Evolutionary conservation across 345 rosid species (phyloP).

Genomic region (Capsella bursapastoris): DNA sequence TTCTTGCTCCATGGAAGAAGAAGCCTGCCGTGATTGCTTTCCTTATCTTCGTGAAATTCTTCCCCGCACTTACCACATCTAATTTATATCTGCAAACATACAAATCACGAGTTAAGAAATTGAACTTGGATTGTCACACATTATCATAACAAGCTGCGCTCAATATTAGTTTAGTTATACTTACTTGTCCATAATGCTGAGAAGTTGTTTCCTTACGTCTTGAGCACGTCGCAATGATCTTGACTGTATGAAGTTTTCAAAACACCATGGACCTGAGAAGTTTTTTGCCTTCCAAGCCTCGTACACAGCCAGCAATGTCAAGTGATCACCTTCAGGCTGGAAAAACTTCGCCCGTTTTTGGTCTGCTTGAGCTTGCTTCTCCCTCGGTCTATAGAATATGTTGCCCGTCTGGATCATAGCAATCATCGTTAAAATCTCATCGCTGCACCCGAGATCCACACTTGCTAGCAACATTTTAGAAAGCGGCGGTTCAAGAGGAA

Average conservation of each 20-base stretch:
- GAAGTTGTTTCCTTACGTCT: conserved; percentile 89
- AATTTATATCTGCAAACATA: conserved; percentile 65
- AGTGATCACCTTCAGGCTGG: conserved; percentile 90
- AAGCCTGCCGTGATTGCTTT: conserved; percentile 93
- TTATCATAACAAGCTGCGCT: background rate
- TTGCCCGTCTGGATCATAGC: conserved; percentile 93
- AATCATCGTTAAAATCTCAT: conserved; percentile 87
- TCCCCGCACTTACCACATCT: conserved; percentile 83
- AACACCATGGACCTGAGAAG: conserved; percentile 93
- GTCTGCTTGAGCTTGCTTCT: conserved; percentile 95
- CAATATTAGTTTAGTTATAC: conserved; percentile 24
- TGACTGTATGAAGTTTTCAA: conserved; percentile 83
- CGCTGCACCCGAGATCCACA: conserved; percentile 95
- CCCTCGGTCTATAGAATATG: conserved; percentile 90
- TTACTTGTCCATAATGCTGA: conserved; percentile 91
- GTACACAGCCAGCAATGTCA: conserved; percentile 91
- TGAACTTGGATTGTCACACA: conserved; percentile 3
- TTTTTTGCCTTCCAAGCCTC: conserved; percentile 94
- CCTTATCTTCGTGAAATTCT: conserved; percentile 71
- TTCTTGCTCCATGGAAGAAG: conserved; percentile 82
- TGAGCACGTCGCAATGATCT: conserved; percentile 82
- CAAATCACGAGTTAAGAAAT: conserved; percentile 3
- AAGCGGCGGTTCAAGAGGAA: conserved; percentile 90
- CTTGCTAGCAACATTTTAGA: conserved; percentile 95
- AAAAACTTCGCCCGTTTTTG: conserved; percentile 91